Base-by-base conservation (phyloP, 1,284 basidiomycete species). In the Puccinia triticina region DNA sequence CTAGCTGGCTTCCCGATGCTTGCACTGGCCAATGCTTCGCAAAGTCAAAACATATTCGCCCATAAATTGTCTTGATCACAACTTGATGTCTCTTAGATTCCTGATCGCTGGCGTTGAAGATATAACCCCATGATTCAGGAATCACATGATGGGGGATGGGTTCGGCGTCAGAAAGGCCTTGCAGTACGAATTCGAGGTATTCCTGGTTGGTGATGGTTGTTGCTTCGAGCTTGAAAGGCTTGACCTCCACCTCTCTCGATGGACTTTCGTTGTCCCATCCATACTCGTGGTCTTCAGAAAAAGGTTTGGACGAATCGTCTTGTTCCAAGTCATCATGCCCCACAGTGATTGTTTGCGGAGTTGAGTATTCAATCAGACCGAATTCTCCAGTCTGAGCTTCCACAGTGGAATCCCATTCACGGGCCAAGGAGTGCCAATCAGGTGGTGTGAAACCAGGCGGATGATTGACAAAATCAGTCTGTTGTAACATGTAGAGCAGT, bases 201-300 rank as follows among this genome's bases (percentile, higher is more conserved):
- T 90, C 87, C 37, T 84, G 85, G 85, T 98, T 99, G 73, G 92
- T 93, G 72, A 98, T 89, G 0, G 95, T 95, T 83, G 93, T 89
- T 89, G 93, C 93, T 61, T 92, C 92, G 76, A 97, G 92, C 83
- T 89, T 90, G 89, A 98, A 90, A 0, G 86, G 92, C 37, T 88
- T 89, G 10, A 93, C 90, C 0, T 89, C 85, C 18, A 92, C 90
- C 23, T 86, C 86, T 29, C 92, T 88, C 84, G 88, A 88, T 0
- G 95, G 94, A 85, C 92, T 90, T 89, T 99, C 96, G 85, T 94
- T 96, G 87, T 99, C 97, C 96, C 96, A 98, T 0, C 96, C 97
- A 86, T 94, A 95, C 83, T 92, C 91, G 85, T 96, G 93, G 23
- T 88, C 87, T 21, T 88, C 86, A n/a, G 84, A 85, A 37, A 84